Evolutionary conservation across 208 protist genomes (phyloP), one percentile per base, ranked within the genome.

Genomic region (Crithidia bombi): DNA sequence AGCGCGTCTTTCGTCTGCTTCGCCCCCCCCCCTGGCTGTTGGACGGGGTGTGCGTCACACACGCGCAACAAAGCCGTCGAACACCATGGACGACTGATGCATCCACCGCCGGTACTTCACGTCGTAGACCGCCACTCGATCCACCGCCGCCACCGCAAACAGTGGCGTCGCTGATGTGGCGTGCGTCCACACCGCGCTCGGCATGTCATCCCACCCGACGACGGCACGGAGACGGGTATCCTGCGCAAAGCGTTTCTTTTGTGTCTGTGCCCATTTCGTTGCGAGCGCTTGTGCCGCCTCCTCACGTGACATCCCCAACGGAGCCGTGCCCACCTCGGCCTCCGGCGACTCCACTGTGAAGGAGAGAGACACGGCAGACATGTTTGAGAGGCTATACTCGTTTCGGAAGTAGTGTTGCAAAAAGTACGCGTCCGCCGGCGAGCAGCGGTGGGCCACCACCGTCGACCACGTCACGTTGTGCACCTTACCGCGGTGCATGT

Each of bases 331-430:
- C n/a, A n/a, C n/a, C n/a, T n/a, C n/a, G n/a, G n/a, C n/a, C n/a
- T n/a, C n/a, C n/a, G n/a, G n/a, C n/a, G n/a, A n/a, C n/a, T n/a
- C n/a, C n/a, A n/a, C n/a, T n/a, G n/a, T n/a, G n/a, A n/a, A n/a
- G n/a, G n/a, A n/a, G n/a, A n/a, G n/a, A n/a, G n/a, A n/a, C n/a
- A n/a, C n/a, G n/a, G n/a, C n/a, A n/a, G n/a, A n/a, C n/a, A n/a
- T n/a, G n/a, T n/a, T 1, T 15, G n/a, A 12, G 39, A 44, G 7
- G 49, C 38, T 7, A 30, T 68, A 23, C 58, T 62, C 61, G 0
- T 43, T 35, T 9, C 44, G 63, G 46, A 76, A 76, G 46, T 28
- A 76, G 55, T 65, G 39, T 12, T 70, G 70, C 30, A 69, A 41
- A 15, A 32, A 63, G 33, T 58, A 57, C 26, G 7, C 12, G 33